Evolutionary conservation across 2,329 filamentous ascomycete species (phyloP).

Genomic region (Curvularia sp.): DNA sequence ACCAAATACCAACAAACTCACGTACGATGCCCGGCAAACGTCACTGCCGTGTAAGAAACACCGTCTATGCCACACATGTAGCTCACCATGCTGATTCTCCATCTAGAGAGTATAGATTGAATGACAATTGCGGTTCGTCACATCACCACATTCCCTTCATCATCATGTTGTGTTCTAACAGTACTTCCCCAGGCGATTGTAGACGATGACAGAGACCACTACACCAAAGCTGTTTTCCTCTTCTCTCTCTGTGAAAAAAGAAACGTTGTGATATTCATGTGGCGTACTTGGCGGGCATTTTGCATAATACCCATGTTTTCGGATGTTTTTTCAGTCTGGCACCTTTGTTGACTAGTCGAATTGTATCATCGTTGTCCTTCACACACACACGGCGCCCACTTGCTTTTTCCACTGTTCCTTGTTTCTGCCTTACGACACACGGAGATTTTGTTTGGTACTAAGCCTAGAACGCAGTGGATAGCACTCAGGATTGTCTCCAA

Average conservation of each 20-base stretch:
- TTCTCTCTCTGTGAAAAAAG: conserved; percentile 15
- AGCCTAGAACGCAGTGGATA: conserved; percentile 17
- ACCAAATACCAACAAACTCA: conserved; percentile 61
- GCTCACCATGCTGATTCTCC: conserved; percentile 17
- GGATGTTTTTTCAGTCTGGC: conserved; percentile 22
- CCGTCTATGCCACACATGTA: no score
- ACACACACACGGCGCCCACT: conserved; percentile 10
- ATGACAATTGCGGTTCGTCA: conserved; percentile 56
- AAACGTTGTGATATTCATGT: conserved; percentile 32
- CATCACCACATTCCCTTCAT: not conserved
- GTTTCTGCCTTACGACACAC: not conserved
- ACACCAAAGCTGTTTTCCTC: not conserved
- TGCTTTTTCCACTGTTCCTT: conserved; percentile 9
- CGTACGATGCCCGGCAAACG: conserved; percentile 62
- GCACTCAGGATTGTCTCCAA: not conserved
- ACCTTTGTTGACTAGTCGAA: conserved; percentile 30
- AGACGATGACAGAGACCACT: conserved; percentile 23
- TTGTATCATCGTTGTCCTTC: conserved; percentile 32
- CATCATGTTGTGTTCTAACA: conserved; percentile 20
- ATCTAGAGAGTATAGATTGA: conserved; percentile 55
- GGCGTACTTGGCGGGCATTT: conserved; percentile 40
- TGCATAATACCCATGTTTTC: conserved; percentile 45
- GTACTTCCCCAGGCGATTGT: conserved; percentile 42
- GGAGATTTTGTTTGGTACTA: conserved; percentile 16
- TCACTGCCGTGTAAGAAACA: conserved; percentile 57